phyloP scores from a whole-genome alignment of 2,329 filamentous ascomycete species.

The Cladosporium cucumerinum region DNA sequence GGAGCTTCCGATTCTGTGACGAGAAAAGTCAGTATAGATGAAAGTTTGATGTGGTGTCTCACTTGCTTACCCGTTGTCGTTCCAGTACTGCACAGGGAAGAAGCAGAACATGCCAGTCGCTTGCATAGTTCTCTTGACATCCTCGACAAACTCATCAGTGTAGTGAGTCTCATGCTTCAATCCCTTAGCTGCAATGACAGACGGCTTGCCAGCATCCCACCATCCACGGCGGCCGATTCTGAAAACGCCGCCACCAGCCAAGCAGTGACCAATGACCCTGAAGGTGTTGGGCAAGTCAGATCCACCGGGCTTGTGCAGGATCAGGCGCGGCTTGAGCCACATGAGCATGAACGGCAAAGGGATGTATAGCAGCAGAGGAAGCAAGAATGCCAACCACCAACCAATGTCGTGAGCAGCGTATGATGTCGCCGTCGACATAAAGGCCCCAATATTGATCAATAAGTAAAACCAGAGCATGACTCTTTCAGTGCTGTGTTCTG shows the following conservation, averaged over 20 bases:
- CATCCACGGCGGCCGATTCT: conserved; percentile 20
- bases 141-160: conserved; percentile 68
- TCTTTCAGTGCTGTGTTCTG: conserved; percentile 44
- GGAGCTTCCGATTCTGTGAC: conserved; percentile 22
- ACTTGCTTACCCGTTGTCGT: conserved; percentile 30
- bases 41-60: neutral
- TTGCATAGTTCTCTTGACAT: conserved; percentile 60
- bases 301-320: conserved; percentile 11
- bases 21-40: neutral
- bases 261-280: conserved; percentile 16
- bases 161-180: conserved; percentile 41
- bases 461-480: conserved; percentile 63
- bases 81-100: conserved; percentile 43
- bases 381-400: conserved; percentile 62
- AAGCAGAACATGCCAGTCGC: conserved; percentile 62
- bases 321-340: conserved; percentile 14
- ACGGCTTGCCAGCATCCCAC: conserved; percentile 26
- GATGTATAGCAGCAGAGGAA: conserved; percentile 61
- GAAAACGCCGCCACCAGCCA: conserved; percentile 19
- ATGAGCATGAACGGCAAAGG: conserved; percentile 35
- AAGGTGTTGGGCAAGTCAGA: conserved; percentile 12
- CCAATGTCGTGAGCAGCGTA: conserved; percentile 63
- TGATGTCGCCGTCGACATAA: conserved; percentile 64
- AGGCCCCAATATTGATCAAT: conserved; percentile 69
- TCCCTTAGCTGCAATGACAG: conserved; percentile 21